These are phyloP conservation scores for Antarctomyces pellizariae DNA, from an alignment of 495 filamentous ascomycete genomes.

Conservation along the genomic window DNA sequence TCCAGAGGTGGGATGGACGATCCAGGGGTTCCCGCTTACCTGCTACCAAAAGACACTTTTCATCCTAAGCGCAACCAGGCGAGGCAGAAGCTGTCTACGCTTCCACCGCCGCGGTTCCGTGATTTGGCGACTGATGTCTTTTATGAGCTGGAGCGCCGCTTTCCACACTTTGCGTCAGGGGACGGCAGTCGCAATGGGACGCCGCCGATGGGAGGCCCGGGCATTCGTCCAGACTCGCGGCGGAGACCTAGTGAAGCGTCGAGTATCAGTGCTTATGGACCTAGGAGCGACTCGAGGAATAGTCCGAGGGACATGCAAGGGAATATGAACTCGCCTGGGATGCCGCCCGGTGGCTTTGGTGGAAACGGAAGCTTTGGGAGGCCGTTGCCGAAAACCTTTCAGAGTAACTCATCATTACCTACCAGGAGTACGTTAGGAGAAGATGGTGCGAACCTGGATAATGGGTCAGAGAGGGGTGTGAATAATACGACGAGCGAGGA, in stretches of 20 bases:
- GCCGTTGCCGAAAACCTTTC: constrained; percentile 72
- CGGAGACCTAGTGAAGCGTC: constrained; percentile 16
- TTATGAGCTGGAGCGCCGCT: constrained; percentile 75
- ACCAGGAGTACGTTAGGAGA: constrained; percentile 98
- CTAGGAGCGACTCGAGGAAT: constrained; percentile 13
- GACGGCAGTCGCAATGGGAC: constrained; percentile 47
- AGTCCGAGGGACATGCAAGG: constrained; percentile 4
- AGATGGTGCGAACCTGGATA: constrained; percentile 58
- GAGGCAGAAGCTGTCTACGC: constrained; percentile 72
- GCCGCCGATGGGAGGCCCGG: constrained; percentile 29
- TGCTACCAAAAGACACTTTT: constrained; percentile 66
- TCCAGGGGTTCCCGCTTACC: constrained; percentile 33
- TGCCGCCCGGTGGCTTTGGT: constrained; percentile 22
- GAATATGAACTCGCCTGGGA: constrained; percentile 11
- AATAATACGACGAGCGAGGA: constrained; percentile 16
- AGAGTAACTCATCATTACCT: constrained; percentile 86
- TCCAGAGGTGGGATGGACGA: constrained; percentile 28
- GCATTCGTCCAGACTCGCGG: constrained; percentile 15
- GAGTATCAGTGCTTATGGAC: constrained; percentile 19
- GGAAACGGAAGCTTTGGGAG: constrained; percentile 27
- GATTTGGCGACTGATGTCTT: constrained; percentile 92
- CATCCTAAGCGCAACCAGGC: constrained; percentile 96
- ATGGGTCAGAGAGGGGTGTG: constrained; percentile 34
- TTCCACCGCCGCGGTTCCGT: constrained; percentile 62
- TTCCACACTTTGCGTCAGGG: constrained; percentile 50